Percentiles rank a stretch among this genome's conserved stretches.
phyloP scores from a whole-genome alignment of 768 basidiomycete genomes.

The Tylopilus felleus region DNA sequence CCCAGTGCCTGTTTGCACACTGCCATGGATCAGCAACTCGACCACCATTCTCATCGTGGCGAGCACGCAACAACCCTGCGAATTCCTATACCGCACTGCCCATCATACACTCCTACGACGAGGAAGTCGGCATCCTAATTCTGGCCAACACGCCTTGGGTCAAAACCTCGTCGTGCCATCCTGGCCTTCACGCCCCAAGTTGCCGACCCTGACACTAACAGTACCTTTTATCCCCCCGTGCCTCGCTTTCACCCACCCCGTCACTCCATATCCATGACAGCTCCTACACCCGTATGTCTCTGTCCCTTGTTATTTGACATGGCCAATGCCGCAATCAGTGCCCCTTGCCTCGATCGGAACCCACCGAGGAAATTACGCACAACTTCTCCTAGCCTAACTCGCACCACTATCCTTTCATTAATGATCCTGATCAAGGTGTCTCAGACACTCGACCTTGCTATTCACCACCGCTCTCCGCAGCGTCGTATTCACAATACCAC shows the following conservation, averaged over 20 bases:
- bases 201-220: constrained; percentile 8
- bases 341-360: constrained; percentile 12
- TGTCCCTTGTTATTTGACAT: neutral
- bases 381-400: neutral
- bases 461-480: constrained; percentile 7
- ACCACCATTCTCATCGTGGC: neutral
- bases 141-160: neutral
- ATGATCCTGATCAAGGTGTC: constrained; percentile 1
- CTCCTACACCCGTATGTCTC: neutral
- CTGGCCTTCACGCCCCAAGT: neutral
- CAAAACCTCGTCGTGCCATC: neutral
- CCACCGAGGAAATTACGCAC: constrained; percentile 12
- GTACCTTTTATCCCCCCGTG: neutral
- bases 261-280: neutral
- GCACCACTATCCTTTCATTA: constrained; percentile 2
- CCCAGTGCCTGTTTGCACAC: neutral
- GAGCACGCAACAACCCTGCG: neutral
- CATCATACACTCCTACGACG: neutral
- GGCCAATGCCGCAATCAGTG: constrained; percentile 15
- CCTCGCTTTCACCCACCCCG: neutral
- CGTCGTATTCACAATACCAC: neutral
- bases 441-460: neutral
- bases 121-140: neutral
- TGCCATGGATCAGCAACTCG: constrained; percentile 18
- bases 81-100: constrained; percentile 7